Evolutionary conservation across 2,329 filamentous ascomycete species (phyloP), one percentile per base, ranked within the genome.

Genomic region (Lecanicillium sp.): DNA sequence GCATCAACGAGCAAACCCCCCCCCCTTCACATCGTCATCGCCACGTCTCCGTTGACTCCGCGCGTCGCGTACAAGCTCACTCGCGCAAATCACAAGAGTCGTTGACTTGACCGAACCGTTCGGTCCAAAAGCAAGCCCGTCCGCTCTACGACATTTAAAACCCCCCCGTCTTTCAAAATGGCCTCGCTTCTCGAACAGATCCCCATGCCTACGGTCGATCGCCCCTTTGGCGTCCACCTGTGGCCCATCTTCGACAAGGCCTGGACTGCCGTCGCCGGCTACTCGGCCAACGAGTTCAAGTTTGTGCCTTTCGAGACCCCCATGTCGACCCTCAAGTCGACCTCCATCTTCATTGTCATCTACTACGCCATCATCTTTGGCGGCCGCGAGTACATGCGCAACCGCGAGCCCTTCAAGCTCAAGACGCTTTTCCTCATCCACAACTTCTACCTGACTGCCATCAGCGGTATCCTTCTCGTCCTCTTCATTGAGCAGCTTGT

Each of bases 281-380:
- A 90, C 65, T 81, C 86, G 48, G 81, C 85, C 45, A 80, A 87
- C 50, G 81, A 96, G 46, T 97, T 97, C 69, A 69, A 75, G 49
- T 97, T 97, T 65, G 72, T 80, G 44, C 74, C 81, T 31, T 87
- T 87, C 55, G 69, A 79, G 62, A 96, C 89, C 20, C 85, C 87
- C 45, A 83, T 97, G 76, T 95, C 89, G 40, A 96, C 89, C 4
- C 70, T 96, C 55, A 84, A 83, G 63, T 80, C 86, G 65, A 90
- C 87, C 36, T 77, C 79, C 43, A 77, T 84, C 51, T 83, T 88
- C 60, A 81, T 96, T 53, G 68, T 87, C 57, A 68, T 85, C 60
- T 98, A 97, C 81, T 97, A 97, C 65, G 68, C 84, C 50, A 71
- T 95, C 67, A 92, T 97, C 56, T 94, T 97, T 51, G 89, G 89